These are phyloP conservation scores for Mortierella sp. DNA, from an alignment of 371 early-diverging fungal species.

Conservation along the genomic window DNA sequence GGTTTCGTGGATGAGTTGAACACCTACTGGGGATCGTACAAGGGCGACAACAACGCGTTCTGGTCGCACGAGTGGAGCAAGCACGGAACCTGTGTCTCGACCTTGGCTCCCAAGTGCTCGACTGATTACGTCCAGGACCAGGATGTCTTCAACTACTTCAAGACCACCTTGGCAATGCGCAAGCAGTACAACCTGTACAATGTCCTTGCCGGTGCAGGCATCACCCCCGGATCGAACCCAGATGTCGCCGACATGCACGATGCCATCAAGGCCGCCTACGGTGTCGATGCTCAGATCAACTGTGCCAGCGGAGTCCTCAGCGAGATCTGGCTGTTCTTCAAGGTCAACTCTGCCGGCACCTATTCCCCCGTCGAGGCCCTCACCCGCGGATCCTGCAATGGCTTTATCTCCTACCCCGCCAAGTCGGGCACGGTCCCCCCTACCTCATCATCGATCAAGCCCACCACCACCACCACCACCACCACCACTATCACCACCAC, in stretches of 20 bases:
- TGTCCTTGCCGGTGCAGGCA: slow-evolving; percentile 66
- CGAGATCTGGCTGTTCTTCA: slow-evolving; percentile 58
- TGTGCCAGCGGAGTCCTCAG: slow-evolving; percentile 58
- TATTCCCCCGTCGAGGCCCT: slow-evolving; percentile 33
- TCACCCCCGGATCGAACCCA: slow-evolving; percentile 76
- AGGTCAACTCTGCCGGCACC: slow-evolving; percentile 33
- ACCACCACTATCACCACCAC: slow-evolving; percentile 5
- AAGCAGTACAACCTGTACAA: slow-evolving; percentile 69
- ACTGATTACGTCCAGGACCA: slow-evolving; percentile 56
- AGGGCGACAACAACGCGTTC: slow-evolving; percentile 63
- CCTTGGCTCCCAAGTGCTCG: slow-evolving; percentile 73
- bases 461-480: slow-evolving; percentile 11
- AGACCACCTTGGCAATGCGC: slow-evolving; percentile 64
- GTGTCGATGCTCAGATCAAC: slow-evolving; percentile 62
- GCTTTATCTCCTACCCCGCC: slow-evolving; percentile 57
- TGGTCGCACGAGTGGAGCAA: slow-evolving; percentile 85
- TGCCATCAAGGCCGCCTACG: slow-evolving; percentile 65
- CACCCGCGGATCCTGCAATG: slow-evolving; percentile 59
- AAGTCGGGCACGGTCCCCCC: slow-evolving; percentile 46
- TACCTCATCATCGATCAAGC: slow-evolving; percentile 10
- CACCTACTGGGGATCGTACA: slow-evolving; percentile 83
- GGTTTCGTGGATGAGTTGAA: slow-evolving; percentile 68
- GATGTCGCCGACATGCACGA: slow-evolving; percentile 60
- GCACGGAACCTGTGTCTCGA: slow-evolving; percentile 85
- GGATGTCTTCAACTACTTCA: slow-evolving; percentile 74